Evolutionary conservation across 192 early-diverging fungal genomes (phyloP), one percentile per base, ranked within the genome.

Genomic region (Linnemannia elongata): DNA sequence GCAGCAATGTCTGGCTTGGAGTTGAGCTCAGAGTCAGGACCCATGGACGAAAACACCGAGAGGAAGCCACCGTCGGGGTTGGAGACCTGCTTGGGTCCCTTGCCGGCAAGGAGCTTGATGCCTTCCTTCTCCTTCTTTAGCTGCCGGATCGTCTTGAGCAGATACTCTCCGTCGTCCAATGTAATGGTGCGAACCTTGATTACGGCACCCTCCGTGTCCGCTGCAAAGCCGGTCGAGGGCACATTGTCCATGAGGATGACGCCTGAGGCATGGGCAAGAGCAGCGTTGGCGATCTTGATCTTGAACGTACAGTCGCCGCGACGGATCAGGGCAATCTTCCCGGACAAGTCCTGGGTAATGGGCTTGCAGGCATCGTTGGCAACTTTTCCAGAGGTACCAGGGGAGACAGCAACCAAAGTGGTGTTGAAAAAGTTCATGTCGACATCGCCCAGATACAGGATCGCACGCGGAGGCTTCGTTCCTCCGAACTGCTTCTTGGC

Each of bases 31-130:
- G 90, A 90, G 57, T 91, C 93, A 0, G 95, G 93, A 30, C 97
- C 97, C 80, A 92, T 92, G 35, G 94, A 95, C 15, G 95, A 95
- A 77, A 95, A 97, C 52, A 72, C 69, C 24, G 96, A 96, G 9
- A 96, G 82, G 42, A 89, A 93, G 47, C 93, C 93, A 42, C 92
- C 94, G 12, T 91, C 80, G 1, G 90, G 84, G 72, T 92, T 89
- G 20, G 55, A 74, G 38, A 88, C 77, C 36, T 91, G 82, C 52
- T 88, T 86, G 2, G 89, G 83, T 8, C 89, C 84, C 79, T 90
- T 82, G 33, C 91, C 91, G 38, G 93, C 92, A 10, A 80, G 76
- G 24, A 94, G 76, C 1, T 82, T 85, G 70, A 90, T 86, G 22
- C 72, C 76, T 27, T 87, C 86, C 3, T 54, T 68, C 24, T 82